A percentile compares a stretch with the other conserved stretches of the same genome.
Evolutionary conservation across 1,139 yeast genomes (phyloP).

Genomic region (Debaryomycetaceae sp.): DNA sequence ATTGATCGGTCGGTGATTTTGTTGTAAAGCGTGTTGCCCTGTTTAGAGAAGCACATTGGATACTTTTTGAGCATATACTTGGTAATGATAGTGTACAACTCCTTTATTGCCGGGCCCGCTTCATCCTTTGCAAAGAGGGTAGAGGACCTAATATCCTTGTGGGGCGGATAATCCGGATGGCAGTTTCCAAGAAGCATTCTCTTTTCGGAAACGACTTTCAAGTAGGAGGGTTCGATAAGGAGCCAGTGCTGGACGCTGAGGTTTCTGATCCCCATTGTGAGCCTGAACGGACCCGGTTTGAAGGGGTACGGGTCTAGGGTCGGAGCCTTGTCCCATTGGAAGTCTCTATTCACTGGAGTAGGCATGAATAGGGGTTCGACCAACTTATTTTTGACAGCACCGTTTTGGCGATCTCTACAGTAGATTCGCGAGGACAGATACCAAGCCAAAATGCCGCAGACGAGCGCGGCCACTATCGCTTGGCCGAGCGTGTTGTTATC

Average conservation of each 20-base stretch:
- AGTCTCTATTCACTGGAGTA: slow-evolving; percentile 19
- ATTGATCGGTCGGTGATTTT: slow-evolving; percentile 27
- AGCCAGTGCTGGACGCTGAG: slow-evolving; percentile 54
- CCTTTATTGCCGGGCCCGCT: slow-evolving; percentile 39
- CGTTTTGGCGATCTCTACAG: no score
- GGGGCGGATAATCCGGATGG: slow-evolving; percentile 25
- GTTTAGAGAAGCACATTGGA: slow-evolving; percentile 42
- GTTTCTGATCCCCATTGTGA: slow-evolving; percentile 59
- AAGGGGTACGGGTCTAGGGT: slow-evolving; percentile 39
- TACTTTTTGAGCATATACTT: slow-evolving; percentile 42
- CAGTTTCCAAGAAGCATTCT: slow-evolving; percentile 24
- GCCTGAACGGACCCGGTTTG: slow-evolving; percentile 48
- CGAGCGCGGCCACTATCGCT: no score
- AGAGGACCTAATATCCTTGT: slow-evolving; percentile 15
- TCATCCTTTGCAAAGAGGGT: slow-evolving; percentile 32
- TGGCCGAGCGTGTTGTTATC: no score
- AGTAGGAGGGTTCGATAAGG: slow-evolving; percentile 54
- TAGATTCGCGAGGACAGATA: no score
- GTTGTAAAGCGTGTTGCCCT: slow-evolving; percentile 26
- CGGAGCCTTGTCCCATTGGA: slow-evolving; percentile 35
- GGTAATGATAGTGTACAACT: slow-evolving; percentile 41
- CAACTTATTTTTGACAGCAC: slow-evolving; percentile 2
- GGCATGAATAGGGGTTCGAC: slow-evolving; percentile 2
- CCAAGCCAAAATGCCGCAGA: no score
- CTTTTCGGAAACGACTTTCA: slow-evolving; percentile 33